phyloP scores from a whole-genome alignment of 2,329 filamentous ascomycete genomes.

The Exophiala dermatitidis region DNA sequence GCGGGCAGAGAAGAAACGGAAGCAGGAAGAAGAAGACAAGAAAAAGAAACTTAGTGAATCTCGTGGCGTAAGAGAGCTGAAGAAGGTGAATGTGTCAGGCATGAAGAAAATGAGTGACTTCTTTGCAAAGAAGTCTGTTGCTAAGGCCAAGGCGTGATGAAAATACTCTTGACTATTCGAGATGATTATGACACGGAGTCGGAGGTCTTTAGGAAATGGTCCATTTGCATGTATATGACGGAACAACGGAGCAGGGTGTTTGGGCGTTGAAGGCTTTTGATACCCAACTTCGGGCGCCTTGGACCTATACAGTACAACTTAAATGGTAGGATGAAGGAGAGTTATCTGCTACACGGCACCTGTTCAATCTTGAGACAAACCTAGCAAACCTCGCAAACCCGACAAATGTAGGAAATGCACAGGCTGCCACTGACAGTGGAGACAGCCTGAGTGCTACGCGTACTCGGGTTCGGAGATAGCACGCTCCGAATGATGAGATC shows the following conservation, averaged over 20 bases:
- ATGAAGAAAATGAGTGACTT: constrained; percentile 98
- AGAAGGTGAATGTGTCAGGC: constrained; percentile 81
- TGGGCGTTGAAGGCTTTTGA: too few species aligned
- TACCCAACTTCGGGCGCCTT: too few species aligned
- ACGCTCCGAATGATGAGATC: neutral
- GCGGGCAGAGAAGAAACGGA: constrained; percentile 73
- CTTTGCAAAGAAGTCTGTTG: constrained; percentile 59
- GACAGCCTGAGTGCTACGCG: too few species aligned
- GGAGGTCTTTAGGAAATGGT: too few species aligned
- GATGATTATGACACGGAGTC: too few species aligned
- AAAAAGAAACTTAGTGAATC: constrained; percentile 70
- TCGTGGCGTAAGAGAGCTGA: constrained; percentile 67
- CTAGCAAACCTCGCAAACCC: too few species aligned
- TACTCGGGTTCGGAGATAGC: neutral
- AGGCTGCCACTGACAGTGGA: neutral
- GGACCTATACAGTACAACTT: too few species aligned
- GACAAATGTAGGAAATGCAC: too few species aligned
- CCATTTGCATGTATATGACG: too few species aligned
- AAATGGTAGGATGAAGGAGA: too few species aligned
- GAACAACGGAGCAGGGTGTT: neutral
- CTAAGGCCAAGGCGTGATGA: constrained; percentile 9
- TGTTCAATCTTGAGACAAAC: too few species aligned
- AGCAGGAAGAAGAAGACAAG: constrained; percentile 82
- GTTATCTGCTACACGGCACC: too few species aligned
- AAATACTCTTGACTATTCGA: neutral